phyloP scores from a whole-genome alignment of 2,329 filamentous ascomycete species.

The Microcyclosporella mali region DNA sequence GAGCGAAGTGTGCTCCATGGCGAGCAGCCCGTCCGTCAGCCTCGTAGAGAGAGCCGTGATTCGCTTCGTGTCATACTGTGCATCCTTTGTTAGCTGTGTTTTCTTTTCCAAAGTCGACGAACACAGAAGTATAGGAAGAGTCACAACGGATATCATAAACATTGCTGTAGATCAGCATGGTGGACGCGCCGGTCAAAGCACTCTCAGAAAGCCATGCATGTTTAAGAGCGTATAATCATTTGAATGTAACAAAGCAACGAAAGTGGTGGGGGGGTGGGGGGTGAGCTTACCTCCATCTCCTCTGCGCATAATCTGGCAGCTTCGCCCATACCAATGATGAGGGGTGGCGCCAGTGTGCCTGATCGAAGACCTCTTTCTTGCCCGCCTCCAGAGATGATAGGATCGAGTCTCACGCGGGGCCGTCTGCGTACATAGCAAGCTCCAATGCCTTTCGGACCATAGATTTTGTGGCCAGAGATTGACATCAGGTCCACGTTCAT shows the following conservation, averaged over 20 bases:
- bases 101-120: neutral
- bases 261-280: constrained; percentile 4
- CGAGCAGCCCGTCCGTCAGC: constrained; percentile 71
- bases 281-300: constrained; percentile 77
- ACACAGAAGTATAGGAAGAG: neutral
- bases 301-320: constrained; percentile 86
- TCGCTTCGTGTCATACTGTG: constrained; percentile 86
- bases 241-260: constrained; percentile 11
- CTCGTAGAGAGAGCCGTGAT: constrained; percentile 78
- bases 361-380: constrained; percentile 93
- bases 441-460: constrained; percentile 93
- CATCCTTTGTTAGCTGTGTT: constrained; percentile 22
- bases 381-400: constrained; percentile 91
- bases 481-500: constrained; percentile 99
- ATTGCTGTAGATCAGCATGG: constrained; percentile 55
- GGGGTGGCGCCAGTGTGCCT: constrained; percentile 81
- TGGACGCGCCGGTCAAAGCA: constrained; percentile 48
- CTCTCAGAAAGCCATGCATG: constrained; percentile 89
- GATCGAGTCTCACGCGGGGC: constrained; percentile 87
- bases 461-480: constrained; percentile 97
- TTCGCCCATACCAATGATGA: constrained; percentile 90
- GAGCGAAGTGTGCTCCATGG: constrained; percentile 85
- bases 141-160: constrained; percentile 47
- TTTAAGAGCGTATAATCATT: constrained; percentile 76
- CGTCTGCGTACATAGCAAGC: constrained; percentile 92